Conservation (phyloP, 495 filamentous ascomycete genomes). For the Tuber calosporum region DNA sequence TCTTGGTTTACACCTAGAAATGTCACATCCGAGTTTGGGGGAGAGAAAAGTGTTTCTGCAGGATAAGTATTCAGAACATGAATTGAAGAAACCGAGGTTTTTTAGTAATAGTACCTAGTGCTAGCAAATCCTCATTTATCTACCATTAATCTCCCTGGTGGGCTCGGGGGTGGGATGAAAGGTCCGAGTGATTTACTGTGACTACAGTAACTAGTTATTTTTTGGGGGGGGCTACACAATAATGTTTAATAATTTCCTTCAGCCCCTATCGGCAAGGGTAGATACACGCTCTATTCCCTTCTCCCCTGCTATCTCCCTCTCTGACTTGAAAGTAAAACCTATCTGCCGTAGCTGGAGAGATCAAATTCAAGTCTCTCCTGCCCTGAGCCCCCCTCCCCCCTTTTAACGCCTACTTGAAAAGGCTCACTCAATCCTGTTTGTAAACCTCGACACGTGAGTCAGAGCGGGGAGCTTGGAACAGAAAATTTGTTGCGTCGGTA, state of each 20-base stretch:
- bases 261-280: not conserved
- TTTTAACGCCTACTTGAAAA: not conserved
- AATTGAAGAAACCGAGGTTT: not conserved
- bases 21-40: not conserved
- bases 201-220: not conserved
- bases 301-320: not conserved
- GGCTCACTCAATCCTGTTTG: not conserved
- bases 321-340: not conserved
- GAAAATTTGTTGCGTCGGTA: not conserved
- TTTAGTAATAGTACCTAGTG: not conserved
- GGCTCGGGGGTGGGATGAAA: not conserved
- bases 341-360: not conserved
- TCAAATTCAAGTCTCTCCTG: not conserved
- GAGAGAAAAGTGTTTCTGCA: not conserved
- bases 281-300: not conserved
- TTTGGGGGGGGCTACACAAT: not conserved
- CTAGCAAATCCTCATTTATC: not conserved
- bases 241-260: not conserved
- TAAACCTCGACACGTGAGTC: not conserved
- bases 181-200: not conserved
- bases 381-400: not conserved
- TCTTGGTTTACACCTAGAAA: not conserved
- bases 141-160: not conserved
- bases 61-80: not conserved
- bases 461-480: not conserved